phyloP scores from a whole-genome alignment of 2,329 filamentous ascomycete species.

The Chaetomium sp. region DNA sequence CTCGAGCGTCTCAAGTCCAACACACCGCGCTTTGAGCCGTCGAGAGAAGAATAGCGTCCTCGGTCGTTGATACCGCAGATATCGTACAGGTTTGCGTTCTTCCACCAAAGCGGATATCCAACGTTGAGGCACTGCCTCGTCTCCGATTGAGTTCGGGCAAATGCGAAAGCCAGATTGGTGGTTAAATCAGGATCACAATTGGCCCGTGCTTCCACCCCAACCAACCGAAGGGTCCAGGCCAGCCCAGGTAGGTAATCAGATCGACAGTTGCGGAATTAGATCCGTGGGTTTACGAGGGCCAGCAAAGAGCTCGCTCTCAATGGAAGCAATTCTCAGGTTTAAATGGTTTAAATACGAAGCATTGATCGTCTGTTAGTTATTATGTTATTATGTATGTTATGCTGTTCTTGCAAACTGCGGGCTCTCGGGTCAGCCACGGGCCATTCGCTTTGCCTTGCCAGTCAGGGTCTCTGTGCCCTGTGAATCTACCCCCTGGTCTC shows the following conservation, averaged over 20 bases:
- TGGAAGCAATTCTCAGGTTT: neutral
- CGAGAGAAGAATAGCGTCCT: neutral
- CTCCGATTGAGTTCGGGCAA: neutral
- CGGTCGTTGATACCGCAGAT: neutral
- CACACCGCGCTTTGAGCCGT: neutral
- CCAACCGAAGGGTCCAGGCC: neutral
- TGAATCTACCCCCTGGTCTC: constrained; percentile 15
- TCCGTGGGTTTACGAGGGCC: neutral
- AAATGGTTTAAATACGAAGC: no score
- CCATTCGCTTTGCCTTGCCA: neutral
- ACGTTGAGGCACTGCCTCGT: neutral
- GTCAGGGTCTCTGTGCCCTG: neutral
- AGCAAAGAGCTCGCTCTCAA: neutral
- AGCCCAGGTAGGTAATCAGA: no score
- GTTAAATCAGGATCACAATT: constrained; percentile 4
- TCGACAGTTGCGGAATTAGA: neutral
- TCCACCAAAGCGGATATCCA: neutral
- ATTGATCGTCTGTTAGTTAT: neutral
- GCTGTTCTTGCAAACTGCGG: neutral
- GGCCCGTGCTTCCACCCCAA: neutral
- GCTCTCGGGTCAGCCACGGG: neutral
- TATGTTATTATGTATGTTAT: neutral
- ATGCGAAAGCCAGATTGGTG: neutral
- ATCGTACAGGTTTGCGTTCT: neutral
- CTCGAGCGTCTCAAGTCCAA: neutral